These are phyloP conservation scores for Chalaropsis ovoidea DNA, from an alignment of 2,329 filamentous ascomycete genomes.

Conservation along the genomic window DNA sequence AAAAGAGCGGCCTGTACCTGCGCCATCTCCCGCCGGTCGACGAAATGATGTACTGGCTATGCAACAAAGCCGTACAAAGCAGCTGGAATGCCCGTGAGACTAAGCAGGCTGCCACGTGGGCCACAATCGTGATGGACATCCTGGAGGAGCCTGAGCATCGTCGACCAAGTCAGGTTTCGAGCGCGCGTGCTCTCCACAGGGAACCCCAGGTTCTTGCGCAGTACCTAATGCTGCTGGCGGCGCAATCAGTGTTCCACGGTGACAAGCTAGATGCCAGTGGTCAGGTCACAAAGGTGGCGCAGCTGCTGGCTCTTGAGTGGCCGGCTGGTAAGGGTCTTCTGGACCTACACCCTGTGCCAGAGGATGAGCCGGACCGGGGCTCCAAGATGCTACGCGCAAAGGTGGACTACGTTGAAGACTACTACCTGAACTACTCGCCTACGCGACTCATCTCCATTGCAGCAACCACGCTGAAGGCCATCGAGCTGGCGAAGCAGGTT, in stretches of 20 bases:
- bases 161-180: conserved; percentile 26
- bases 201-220: conserved; percentile 39
- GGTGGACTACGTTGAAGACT: conserved; percentile 29
- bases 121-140: conserved; percentile 41
- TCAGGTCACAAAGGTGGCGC: conserved; percentile 34
- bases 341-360: conserved; percentile 32
- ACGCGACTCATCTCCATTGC: conserved; percentile 32
- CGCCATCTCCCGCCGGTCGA: conserved; percentile 30
- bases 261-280: conserved; percentile 31
- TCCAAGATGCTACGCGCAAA: conserved; percentile 28
- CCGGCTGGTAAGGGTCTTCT: conserved; percentile 34
- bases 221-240: conserved; percentile 38
- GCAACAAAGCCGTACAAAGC: conserved; percentile 37
- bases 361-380: conserved; percentile 11
- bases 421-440: conserved; percentile 33
- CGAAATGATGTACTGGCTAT: conserved; percentile 34
- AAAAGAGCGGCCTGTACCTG: conserved; percentile 40
- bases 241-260: conserved; percentile 33
- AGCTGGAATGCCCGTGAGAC: conserved; percentile 34
- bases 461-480: conserved; percentile 37
- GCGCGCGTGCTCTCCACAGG: conserved; percentile 31
- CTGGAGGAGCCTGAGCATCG: conserved; percentile 38
- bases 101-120: conserved; percentile 38
- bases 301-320: conserved; percentile 36
- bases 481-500: conserved; percentile 38